Conservation (phyloP, 371 early-diverging fungal species). For the Zychaea mexicana region DNA sequence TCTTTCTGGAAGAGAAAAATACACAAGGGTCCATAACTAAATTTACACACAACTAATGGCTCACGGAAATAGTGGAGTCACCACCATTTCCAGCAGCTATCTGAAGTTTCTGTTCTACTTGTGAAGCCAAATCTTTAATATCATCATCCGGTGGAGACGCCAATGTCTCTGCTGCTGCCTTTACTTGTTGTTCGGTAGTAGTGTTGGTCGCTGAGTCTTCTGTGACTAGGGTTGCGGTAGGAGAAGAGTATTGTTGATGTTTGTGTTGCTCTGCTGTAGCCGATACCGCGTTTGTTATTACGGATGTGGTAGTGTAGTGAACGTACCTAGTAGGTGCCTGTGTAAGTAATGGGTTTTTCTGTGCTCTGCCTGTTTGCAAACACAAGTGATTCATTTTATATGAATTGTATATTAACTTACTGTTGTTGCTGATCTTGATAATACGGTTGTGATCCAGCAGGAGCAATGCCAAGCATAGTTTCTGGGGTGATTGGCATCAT, state of each 20-base stretch:
- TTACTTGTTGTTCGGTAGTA: background rate
- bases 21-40: background rate
- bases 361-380: background rate
- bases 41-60: background rate
- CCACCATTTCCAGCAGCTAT: slow-evolving; percentile 3
- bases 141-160: slow-evolving; percentile 17
- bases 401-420: too few relatives aligned
- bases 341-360: too few relatives aligned
- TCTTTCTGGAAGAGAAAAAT: background rate
- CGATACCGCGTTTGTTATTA: slow-evolving; percentile 19
- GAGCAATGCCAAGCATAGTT: slow-evolving; percentile 44
- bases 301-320: slow-evolving; percentile 13
- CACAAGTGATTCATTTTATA: too few relatives aligned
- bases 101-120: slow-evolving; percentile 21
- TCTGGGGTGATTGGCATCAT: slow-evolving; percentile 54
- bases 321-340: background rate
- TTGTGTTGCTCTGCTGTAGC: slow-evolving; percentile 4
- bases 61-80: slow-evolving; percentile 6
- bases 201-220: too few relatives aligned
- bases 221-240: slow-evolving; percentile 5
- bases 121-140: slow-evolving; percentile 15
- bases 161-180: slow-evolving; percentile 6
- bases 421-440: slow-evolving; percentile 12
- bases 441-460: slow-evolving; percentile 7
- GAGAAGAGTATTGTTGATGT: background rate